Conservation (phyloP, 352 stramenopile genomes). For the Globisporangium middletonii region DNA sequence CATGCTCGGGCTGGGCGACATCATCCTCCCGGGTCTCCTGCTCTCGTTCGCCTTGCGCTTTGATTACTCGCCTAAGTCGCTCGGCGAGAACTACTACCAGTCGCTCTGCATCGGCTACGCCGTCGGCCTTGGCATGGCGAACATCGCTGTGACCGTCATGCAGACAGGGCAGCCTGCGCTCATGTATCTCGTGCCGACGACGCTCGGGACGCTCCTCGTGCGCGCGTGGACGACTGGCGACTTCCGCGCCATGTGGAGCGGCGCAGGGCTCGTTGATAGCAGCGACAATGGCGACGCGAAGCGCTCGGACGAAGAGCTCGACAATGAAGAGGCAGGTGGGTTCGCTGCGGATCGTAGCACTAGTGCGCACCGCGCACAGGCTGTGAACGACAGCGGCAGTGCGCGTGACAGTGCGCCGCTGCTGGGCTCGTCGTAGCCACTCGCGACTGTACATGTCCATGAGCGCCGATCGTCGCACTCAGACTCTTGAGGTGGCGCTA, state of each 20-base stretch:
- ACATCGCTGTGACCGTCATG: slow-evolving; percentile 91
- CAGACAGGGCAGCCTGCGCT: slow-evolving; percentile 93
- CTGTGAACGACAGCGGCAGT: slow-evolving; percentile 16
- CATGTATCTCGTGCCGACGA: slow-evolving; percentile 94
- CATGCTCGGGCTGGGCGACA: slow-evolving; percentile 95
- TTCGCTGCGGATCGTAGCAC: slow-evolving; percentile 18
- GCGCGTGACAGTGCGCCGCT: slow-evolving; percentile 25
- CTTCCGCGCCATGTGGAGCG: slow-evolving; percentile 56
- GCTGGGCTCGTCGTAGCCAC: slow-evolving; percentile 16
- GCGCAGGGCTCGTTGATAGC: slow-evolving; percentile 19
- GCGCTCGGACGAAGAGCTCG: slow-evolving; percentile 10
- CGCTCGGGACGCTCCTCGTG: slow-evolving; percentile 74
- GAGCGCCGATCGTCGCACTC: no score
- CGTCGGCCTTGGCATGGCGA: slow-evolving; percentile 90
- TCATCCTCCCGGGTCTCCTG: slow-evolving; percentile 93
- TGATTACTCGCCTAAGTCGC: slow-evolving; percentile 62
- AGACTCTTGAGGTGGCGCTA: no score
- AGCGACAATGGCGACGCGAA: not conserved
- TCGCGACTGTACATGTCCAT: no score
- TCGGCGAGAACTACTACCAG: slow-evolving; percentile 78
- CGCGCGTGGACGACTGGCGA: slow-evolving; percentile 67
- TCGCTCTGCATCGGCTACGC: slow-evolving; percentile 89
- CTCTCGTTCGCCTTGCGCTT: slow-evolving; percentile 91
- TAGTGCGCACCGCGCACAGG: not conserved
- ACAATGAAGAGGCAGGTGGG: slow-evolving; percentile 12